Conservation (phyloP, 1,284 basidiomycete genomes). For the Microbotryum silenes-acaulis region DNA sequence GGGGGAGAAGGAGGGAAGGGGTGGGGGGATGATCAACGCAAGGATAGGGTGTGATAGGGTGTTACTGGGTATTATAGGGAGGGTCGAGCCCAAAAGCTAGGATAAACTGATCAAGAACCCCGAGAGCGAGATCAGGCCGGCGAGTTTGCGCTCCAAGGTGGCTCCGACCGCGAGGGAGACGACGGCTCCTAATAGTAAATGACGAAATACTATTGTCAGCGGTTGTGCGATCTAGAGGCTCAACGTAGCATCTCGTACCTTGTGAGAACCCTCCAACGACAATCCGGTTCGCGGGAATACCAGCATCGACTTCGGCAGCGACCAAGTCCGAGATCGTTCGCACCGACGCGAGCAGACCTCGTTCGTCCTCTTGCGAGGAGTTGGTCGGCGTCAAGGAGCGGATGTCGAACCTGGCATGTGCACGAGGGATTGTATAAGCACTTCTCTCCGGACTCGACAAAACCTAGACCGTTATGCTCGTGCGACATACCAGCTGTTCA, state of each 20-base stretch:
- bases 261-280: slow-evolving; percentile 82
- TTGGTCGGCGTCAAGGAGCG: slow-evolving; percentile 47
- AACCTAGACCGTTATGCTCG: neutral
- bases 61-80: no score
- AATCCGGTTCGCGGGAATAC: slow-evolving; percentile 52
- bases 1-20: no score
- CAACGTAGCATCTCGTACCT: slow-evolving; percentile 38
- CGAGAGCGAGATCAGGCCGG: slow-evolving; percentile 63
- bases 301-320: slow-evolving; percentile 61
- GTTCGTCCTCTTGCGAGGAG: slow-evolving; percentile 58
- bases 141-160: slow-evolving; percentile 59
- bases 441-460: slow-evolving; percentile 6
- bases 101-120: slow-evolving; percentile 73
- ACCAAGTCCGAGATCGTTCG: slow-evolving; percentile 61
- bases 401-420: slow-evolving; percentile 62
- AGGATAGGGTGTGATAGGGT: no score
- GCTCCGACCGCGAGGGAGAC: slow-evolving; percentile 67
- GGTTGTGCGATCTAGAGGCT: neutral
- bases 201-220: no score
- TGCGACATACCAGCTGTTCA: slow-evolving; percentile 59
- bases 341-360: slow-evolving; percentile 59
- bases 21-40: no score
- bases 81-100: no score
- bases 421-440: no score
- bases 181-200: slow-evolving; percentile 48